Evolutionary conservation across 306 rosid species (phyloP).

Genomic region (Hippophae rhamnoides): DNA sequence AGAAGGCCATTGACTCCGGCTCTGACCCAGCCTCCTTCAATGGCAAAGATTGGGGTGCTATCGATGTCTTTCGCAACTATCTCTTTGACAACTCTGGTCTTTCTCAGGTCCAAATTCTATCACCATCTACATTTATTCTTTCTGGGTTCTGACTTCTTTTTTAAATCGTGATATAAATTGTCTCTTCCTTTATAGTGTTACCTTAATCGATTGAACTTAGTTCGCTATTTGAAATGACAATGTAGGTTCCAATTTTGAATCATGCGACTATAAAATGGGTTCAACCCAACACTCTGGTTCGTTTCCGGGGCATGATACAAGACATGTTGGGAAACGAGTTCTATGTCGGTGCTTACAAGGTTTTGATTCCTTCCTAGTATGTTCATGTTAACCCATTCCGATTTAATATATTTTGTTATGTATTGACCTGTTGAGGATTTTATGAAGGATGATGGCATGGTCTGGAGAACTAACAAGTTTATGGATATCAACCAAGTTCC

Average conservation of each 20-base stretch:
- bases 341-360: slow-evolving; percentile 85
- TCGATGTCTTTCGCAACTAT: slow-evolving; percentile 55
- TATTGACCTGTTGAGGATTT: not conserved
- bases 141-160: no score
- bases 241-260: slow-evolving; percentile 66
- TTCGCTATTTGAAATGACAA: not conserved
- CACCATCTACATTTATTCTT: no score
- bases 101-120: slow-evolving; percentile 42
- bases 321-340: slow-evolving; percentile 88
- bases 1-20: slow-evolving; percentile 43
- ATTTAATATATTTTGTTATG: not conserved
- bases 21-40: slow-evolving; percentile 49
- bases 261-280: slow-evolving; percentile 27
- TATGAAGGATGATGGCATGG: slow-evolving; percentile 51
- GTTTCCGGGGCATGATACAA: slow-evolving; percentile 84
- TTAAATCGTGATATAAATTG: no score
- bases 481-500: slow-evolving; percentile 54
- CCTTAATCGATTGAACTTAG: no score
- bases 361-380: slow-evolving; percentile 6
- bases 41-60: slow-evolving; percentile 71
- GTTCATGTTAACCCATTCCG: not conserved
- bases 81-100: slow-evolving; percentile 49
- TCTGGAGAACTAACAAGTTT: slow-evolving; percentile 86
- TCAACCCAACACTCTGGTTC: slow-evolving; percentile 66
- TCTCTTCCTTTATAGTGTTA: no score